These are phyloP conservation scores for Ogataea siamensis DNA, from an alignment of 805 yeast species.

Conservation along the genomic window DNA sequence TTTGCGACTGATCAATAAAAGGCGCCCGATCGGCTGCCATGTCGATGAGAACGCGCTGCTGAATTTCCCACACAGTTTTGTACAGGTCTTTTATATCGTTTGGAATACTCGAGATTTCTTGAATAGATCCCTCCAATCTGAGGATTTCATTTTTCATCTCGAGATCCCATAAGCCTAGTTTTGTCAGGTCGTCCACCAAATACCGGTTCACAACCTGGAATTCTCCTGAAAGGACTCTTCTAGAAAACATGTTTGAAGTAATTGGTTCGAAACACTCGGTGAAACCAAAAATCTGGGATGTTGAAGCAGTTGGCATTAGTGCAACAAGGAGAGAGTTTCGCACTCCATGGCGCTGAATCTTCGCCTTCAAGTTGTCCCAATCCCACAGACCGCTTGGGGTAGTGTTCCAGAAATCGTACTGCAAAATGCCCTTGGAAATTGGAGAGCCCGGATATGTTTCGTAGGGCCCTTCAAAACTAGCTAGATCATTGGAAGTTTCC, in stretches of 20 bases:
- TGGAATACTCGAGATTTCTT: slow-evolving; percentile 71
- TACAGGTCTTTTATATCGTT: slow-evolving; percentile 71
- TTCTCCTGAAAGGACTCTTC: slow-evolving; percentile 92
- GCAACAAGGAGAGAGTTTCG: slow-evolving; percentile 88
- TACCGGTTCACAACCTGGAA: slow-evolving; percentile 90
- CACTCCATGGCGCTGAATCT: slow-evolving; percentile 62
- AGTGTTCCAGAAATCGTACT: slow-evolving; percentile 83
- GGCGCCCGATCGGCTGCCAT: slow-evolving; percentile 81
- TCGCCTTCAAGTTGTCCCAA: slow-evolving; percentile 70
- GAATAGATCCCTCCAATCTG: slow-evolving; percentile 81
- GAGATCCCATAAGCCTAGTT: slow-evolving; percentile 79
- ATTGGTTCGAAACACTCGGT: slow-evolving; percentile 96
- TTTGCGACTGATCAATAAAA: slow-evolving; percentile 86
- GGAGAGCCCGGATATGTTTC: slow-evolving; percentile 82
- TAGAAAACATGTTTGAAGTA: slow-evolving; percentile 86
- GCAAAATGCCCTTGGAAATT: slow-evolving; percentile 79
- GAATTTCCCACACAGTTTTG: slow-evolving; percentile 95
- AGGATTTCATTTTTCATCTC: slow-evolving; percentile 76
- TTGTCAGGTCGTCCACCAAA: slow-evolving; percentile 76
- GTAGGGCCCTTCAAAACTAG: slow-evolving; percentile 66
- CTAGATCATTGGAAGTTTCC: slow-evolving; percentile 83
- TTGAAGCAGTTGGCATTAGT: slow-evolving; percentile 98
- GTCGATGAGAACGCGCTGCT: slow-evolving; percentile 81
- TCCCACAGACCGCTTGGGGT: slow-evolving; percentile 83
- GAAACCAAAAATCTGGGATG: slow-evolving; percentile 91